A percentile compares a stretch with the other conserved stretches of the same genome.
phyloP scores from a whole-genome alignment of 352 stramenopile genomes.

The Phytophthora pisi region DNA sequence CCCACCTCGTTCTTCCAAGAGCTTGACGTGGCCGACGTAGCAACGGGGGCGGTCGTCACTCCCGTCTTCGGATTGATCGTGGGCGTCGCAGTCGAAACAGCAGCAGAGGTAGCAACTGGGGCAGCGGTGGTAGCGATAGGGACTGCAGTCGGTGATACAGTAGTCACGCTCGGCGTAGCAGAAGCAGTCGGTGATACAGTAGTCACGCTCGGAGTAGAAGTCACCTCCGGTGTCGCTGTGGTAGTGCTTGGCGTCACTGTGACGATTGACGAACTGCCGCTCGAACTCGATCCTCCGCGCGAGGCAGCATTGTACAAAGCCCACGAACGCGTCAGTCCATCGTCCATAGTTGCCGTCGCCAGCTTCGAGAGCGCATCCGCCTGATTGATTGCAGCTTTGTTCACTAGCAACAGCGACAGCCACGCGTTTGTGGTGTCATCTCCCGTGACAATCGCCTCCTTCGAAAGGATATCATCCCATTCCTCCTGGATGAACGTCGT shows the following conservation, averaged over 20 bases:
- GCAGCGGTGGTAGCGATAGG: constrained; percentile 1
- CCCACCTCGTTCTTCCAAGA: constrained; percentile 23
- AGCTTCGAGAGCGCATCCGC: constrained; percentile 52
- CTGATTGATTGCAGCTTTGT: constrained; percentile 71
- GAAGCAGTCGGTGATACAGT: constrained; percentile 14
- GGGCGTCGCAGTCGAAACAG: not conserved
- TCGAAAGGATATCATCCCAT: constrained; percentile 79
- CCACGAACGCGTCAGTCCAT: constrained; percentile 72
- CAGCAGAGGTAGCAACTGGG: not conserved
- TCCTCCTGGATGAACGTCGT: constrained; percentile 69
- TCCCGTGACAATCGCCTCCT: constrained; percentile 61
- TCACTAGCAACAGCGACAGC: constrained; percentile 76
- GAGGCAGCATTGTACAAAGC: constrained; percentile 71
- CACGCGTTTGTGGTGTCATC: constrained; percentile 59
- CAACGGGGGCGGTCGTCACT: not conserved
- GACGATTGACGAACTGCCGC: constrained; percentile 13
- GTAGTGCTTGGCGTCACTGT: constrained; percentile 22
- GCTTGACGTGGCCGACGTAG: constrained; percentile 2
- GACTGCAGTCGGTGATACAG: not conserved
- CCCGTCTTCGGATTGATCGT: constrained; percentile 14
- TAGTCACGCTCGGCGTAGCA: constrained; percentile 1
- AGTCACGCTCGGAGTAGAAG: constrained; percentile 1
- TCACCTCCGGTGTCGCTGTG: constrained; percentile 1
- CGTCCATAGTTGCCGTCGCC: constrained; percentile 57
- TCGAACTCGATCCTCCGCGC: constrained; percentile 27